Conservation (phyloP, 2,329 filamentous ascomycete genomes). For the Thielaviopsis ethacetica region DNA sequence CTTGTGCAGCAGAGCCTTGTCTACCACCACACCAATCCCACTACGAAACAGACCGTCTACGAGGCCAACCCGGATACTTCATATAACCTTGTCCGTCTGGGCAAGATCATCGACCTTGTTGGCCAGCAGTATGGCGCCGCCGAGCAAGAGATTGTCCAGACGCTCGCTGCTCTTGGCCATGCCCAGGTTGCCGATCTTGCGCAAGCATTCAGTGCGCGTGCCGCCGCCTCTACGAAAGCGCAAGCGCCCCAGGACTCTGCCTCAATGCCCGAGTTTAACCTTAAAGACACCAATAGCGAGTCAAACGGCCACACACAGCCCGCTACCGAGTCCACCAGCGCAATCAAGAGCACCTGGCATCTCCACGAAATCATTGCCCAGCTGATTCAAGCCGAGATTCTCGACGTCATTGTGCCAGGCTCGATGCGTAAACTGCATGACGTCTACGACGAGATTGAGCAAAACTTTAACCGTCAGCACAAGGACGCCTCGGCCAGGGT, state of each 20-base stretch:
- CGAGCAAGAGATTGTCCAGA: constrained; percentile 58
- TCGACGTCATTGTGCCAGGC: constrained; percentile 44
- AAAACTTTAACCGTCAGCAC: constrained; percentile 36
- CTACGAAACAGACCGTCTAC: constrained; percentile 54
- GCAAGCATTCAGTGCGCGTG: constrained; percentile 38
- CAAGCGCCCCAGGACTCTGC: constrained; percentile 11
- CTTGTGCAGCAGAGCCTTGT: constrained; percentile 81
- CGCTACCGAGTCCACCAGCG: constrained; percentile 17
- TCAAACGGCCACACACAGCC: constrained; percentile 22
- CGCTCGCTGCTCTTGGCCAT: constrained; percentile 62
- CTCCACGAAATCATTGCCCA: constrained; percentile 34
- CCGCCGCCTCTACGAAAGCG: constrained; percentile 14
- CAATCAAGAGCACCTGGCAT: constrained; percentile 30
- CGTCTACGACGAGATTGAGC: constrained; percentile 42
- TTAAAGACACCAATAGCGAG: constrained; percentile 15
- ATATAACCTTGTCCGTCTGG: constrained; percentile 67
- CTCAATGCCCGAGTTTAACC: constrained; percentile 13
- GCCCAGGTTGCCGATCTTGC: constrained; percentile 53
- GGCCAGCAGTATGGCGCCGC: constrained; percentile 58
- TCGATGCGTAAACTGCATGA: constrained; percentile 48
- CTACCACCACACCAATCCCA: constrained; percentile 50
- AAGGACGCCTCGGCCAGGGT: constrained; percentile 39
- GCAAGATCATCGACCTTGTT: constrained; percentile 64
- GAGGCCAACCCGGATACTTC: constrained; percentile 67
- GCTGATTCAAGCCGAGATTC: constrained; percentile 46